These are phyloP conservation scores for Mariannaea sp. DNA, from an alignment of 2,329 filamentous ascomycete genomes.

Conservation along the genomic window DNA sequence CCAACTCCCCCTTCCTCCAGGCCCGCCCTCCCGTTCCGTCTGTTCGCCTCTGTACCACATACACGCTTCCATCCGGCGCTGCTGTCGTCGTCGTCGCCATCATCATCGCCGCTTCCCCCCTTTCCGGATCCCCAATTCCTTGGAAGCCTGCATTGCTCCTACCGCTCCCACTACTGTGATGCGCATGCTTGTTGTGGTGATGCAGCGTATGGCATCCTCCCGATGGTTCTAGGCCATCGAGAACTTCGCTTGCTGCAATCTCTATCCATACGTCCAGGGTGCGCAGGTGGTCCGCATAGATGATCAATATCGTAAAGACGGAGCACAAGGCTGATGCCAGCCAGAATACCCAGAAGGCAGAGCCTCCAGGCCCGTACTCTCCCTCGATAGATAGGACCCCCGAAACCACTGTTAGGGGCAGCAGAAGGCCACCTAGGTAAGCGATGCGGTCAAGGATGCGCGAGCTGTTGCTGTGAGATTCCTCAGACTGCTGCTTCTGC, in stretches of 20 bases:
- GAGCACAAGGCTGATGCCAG: conserved; percentile 47
- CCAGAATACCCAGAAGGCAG: conserved; percentile 57
- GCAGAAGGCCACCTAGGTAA: conserved; percentile 55
- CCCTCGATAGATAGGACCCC: conserved; percentile 54
- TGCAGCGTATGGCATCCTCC: conserved; percentile 1
- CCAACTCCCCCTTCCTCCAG: conserved; percentile 51
- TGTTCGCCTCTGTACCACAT: conserved; percentile 39
- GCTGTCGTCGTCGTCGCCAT: conserved; percentile 44
- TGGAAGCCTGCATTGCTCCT: conserved; percentile 43
- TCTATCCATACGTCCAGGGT: conserved; percentile 54
- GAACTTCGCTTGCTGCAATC: conserved; percentile 38
- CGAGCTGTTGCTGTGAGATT: conserved; percentile 41
- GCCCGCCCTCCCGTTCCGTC: conserved; percentile 40
- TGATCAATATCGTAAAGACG: conserved; percentile 47
- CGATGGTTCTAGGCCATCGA: conserved; percentile 34
- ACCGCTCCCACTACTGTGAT: conserved; percentile 39
- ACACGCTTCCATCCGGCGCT: conserved; percentile 28
- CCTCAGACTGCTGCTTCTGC: conserved; percentile 12
- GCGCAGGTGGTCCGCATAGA: conserved; percentile 55
- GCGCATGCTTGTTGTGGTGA: conserved; percentile 6
- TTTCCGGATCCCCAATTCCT: conserved; percentile 32
- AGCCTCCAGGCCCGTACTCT: conserved; percentile 48
- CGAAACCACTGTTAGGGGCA: conserved; percentile 54
- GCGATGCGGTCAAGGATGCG: conserved; percentile 53
- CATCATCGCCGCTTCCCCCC: conserved; percentile 44